Evolutionary conservation across 345 rosid species (phyloP).

Genomic region (Lumnitzera littorea): DNA sequence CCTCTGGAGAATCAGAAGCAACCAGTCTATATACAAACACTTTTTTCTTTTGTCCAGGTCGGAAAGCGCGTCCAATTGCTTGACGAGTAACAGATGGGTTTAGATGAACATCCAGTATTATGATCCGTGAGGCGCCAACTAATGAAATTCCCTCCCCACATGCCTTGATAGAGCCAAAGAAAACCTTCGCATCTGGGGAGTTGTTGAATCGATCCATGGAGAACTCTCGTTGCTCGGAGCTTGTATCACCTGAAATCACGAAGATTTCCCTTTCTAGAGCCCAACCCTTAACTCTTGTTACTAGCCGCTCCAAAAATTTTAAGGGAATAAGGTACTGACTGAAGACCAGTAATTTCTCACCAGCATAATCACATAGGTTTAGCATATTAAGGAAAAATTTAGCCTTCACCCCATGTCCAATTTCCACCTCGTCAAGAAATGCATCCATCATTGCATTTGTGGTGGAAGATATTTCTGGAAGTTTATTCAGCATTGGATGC

Average conservation of each 20-base stretch:
- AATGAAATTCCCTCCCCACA: slow-evolving; percentile 97
- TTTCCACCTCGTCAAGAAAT: slow-evolving; percentile 32
- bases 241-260: slow-evolving; percentile 67
- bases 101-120: slow-evolving; percentile 77
- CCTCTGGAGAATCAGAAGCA: slow-evolving; percentile 76
- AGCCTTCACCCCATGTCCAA: slow-evolving; percentile 72
- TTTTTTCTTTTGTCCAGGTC: slow-evolving; percentile 80
- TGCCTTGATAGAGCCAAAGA: slow-evolving; percentile 87
- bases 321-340: slow-evolving; percentile 75
- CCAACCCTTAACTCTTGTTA: slow-evolving; percentile 53
- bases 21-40: slow-evolving; percentile 65
- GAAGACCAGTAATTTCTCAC: slow-evolving; percentile 76
- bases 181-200: slow-evolving; percentile 61
- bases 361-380: slow-evolving; percentile 47
- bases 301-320: slow-evolving; percentile 58
- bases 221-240: slow-evolving; percentile 56
- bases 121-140: slow-evolving; percentile 80
- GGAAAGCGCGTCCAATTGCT: slow-evolving; percentile 80
- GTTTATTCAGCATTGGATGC: slow-evolving; percentile 46
- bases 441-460: slow-evolving; percentile 53
- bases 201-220: slow-evolving; percentile 78
- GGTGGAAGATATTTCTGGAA: slow-evolving; percentile 24
- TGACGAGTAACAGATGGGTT: slow-evolving; percentile 99
- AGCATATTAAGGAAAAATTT: slow-evolving; percentile 70
- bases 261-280: slow-evolving; percentile 51